Conservation (phyloP, 345 rosid species). For the Camelina sativa region DNA sequence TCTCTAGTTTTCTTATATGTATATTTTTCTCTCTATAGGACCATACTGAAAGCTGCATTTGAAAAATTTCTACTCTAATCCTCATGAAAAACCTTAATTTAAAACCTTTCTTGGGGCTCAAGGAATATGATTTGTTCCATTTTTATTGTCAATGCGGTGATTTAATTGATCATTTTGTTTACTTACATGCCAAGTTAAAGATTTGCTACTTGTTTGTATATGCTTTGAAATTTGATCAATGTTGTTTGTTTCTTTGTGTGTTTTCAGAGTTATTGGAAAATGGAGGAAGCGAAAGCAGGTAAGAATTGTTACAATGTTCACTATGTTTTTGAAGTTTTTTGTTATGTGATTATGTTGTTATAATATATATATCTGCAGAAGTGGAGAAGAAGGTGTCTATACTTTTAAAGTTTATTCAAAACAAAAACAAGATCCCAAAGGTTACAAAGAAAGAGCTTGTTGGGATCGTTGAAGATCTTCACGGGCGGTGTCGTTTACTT, state of each 20-base stretch:
- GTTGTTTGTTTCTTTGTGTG: neutral
- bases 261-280: conserved; percentile 23
- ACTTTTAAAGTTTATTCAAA: conserved; percentile 55
- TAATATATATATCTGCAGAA: conserved; percentile 44
- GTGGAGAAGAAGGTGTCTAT: conserved; percentile 50
- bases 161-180: neutral
- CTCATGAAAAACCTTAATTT: neutral
- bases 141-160: too few species aligned
- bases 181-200: conserved; percentile 17
- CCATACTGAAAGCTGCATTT: neutral
- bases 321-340: neutral
- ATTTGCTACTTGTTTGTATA: neutral
- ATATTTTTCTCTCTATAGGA: neutral
- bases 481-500: conserved; percentile 55
- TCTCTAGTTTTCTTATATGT: neutral
- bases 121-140: neutral
- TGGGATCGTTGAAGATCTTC: conserved; percentile 54
- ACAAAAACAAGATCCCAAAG: conserved; percentile 48
- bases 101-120: conserved; percentile 1
- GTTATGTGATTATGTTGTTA: neutral
- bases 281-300: conserved; percentile 57
- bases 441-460: conserved; percentile 51
- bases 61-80: neutral
- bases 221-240: neutral
- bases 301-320: neutral